Evolutionary conservation across 31 red algal species (phyloP).

Genomic region (Odonthalia washingtoniensis): DNA sequence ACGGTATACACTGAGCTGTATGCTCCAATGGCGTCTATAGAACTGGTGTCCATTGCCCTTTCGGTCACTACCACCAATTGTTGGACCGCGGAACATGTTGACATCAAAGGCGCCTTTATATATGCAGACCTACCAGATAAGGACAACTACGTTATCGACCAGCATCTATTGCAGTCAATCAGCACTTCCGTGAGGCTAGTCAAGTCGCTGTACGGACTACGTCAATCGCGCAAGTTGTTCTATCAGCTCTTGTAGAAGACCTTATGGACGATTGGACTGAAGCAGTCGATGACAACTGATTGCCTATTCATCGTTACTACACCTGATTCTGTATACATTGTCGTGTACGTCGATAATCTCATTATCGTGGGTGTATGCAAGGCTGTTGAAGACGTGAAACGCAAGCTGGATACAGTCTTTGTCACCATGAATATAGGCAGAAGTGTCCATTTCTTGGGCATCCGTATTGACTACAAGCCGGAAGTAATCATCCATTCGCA

Average conservation of each 20-base stretch:
- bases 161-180: not conserved
- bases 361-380: no score
- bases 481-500: no score
- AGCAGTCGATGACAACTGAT: not conserved
- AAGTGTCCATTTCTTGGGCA: no score
- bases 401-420: no score
- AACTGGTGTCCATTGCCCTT: not conserved
- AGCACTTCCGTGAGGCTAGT: not conserved
- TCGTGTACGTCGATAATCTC: not conserved
- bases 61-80: not conserved
- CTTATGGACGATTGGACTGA: not conserved
- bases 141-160: not conserved
- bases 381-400: no score
- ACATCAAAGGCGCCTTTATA: constrained; percentile 28
- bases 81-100: constrained; percentile 15
- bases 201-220: not conserved
- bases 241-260: constrained; percentile 8
- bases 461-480: no score
- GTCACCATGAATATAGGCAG: no score
- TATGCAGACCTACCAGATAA: constrained; percentile 3
- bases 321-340: not conserved
- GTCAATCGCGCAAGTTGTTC: not conserved
- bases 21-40: constrained; percentile 19
- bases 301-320: not conserved
- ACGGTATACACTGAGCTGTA: not conserved